A percentile compares a stretch with the other conserved stretches of the same genome.
Conservation (phyloP, 2,329 filamentous ascomycete genomes). For the Penicillium capsulatum region DNA sequence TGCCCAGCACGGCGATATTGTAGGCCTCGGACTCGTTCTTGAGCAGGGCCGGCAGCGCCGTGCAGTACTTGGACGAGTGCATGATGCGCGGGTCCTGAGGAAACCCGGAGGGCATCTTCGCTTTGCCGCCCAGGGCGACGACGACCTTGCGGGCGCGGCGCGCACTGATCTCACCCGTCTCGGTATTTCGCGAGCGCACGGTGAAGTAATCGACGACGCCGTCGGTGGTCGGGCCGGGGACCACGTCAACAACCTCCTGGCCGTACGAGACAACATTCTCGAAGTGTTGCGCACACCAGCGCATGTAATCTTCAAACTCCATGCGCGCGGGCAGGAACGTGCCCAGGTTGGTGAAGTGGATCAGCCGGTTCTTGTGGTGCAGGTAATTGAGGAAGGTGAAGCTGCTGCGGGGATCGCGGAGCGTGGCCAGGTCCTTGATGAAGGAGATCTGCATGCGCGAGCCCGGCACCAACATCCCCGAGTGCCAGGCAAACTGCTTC, state of each 20-base stretch:
- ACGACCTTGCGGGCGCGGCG: slow-evolving; percentile 52
- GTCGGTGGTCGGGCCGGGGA: slow-evolving; percentile 53
- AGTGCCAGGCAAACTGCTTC: slow-evolving; percentile 79
- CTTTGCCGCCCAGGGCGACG: slow-evolving; percentile 63
- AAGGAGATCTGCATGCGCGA: slow-evolving; percentile 98
- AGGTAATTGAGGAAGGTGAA: slow-evolving; percentile 98
- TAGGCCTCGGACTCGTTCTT: slow-evolving; percentile 48
- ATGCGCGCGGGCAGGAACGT: slow-evolving; percentile 82
- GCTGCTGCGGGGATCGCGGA: slow-evolving; percentile 79
- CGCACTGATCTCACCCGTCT: slow-evolving; percentile 41
- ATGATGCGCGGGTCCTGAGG: slow-evolving; percentile 68
- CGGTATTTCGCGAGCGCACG: slow-evolving; percentile 61
- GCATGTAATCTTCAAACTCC: slow-evolving; percentile 94
- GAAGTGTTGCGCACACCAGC: slow-evolving; percentile 85
- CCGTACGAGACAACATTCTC: slow-evolving; percentile 68
- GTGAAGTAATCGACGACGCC: slow-evolving; percentile 60
- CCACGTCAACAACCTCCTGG: slow-evolving; percentile 69
- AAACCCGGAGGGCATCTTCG: slow-evolving; percentile 66
- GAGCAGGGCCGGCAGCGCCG: slow-evolving; percentile 35
- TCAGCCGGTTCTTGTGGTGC: slow-evolving; percentile 71
- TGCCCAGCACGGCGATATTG: slow-evolving; percentile 78
- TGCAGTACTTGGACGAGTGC: slow-evolving; percentile 82
- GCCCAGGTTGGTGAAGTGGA: slow-evolving; percentile 84
- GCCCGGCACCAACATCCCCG: slow-evolving; percentile 88
- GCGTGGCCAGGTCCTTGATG: slow-evolving; percentile 88